Evolutionary conservation across 139 green algal species (phyloP).

Genomic region (Pseudopediastrum boryanum): DNA sequence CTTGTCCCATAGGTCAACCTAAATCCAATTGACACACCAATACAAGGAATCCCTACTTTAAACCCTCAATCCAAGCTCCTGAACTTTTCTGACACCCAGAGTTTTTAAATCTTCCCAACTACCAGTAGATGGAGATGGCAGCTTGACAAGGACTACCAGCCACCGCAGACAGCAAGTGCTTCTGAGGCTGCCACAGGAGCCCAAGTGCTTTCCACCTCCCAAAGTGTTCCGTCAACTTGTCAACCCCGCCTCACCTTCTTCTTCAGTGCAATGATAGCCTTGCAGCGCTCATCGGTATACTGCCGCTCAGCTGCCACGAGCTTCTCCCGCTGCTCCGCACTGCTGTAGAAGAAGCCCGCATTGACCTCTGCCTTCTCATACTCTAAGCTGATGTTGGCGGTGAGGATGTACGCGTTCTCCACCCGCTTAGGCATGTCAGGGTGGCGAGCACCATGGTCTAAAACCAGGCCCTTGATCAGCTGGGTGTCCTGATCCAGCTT

Average conservation of each 20-base stretch:
- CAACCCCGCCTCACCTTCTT: constrained; percentile 70
- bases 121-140: too few relatives aligned
- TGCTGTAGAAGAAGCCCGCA: constrained; percentile 97
- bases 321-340: constrained; percentile 95
- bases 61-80: too few relatives aligned
- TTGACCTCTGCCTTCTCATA: constrained; percentile 99
- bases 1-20: too few relatives aligned
- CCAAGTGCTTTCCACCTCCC: too few relatives aligned
- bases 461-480: constrained; percentile 92
- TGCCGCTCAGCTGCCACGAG: constrained; percentile 93
- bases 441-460: constrained; percentile 97
- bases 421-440: constrained; percentile 98
- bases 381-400: constrained; percentile 97
- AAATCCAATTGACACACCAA: too few relatives aligned
- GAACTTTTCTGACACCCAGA: too few relatives aligned
- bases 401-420: constrained; percentile 93
- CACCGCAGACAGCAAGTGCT: too few relatives aligned
- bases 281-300: constrained; percentile 93
- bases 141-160: too few relatives aligned
- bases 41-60: too few relatives aligned
- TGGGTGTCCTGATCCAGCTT: constrained; percentile 94
- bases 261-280: constrained; percentile 95
- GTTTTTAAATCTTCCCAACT: too few relatives aligned
- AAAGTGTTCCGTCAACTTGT: too few relatives aligned
- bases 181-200: too few relatives aligned